Evolutionary conservation across 345 rosid species (phyloP).

Genomic region (Acer campestre): DNA sequence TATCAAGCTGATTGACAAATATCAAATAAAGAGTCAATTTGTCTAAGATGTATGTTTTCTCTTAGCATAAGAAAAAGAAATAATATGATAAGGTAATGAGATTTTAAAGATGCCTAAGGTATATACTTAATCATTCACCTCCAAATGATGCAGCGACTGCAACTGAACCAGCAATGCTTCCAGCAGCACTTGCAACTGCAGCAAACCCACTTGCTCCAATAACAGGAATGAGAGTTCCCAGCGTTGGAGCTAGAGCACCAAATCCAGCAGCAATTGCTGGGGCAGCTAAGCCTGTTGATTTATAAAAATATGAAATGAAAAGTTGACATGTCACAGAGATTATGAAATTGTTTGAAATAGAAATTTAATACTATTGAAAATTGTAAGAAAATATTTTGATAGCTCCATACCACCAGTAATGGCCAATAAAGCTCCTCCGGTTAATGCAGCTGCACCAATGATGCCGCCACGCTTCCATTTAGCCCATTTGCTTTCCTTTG

Average conservation of each 20-base stretch:
- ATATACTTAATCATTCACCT: conserved; percentile 52
- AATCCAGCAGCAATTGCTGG: conserved; percentile 99
- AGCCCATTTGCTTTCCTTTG: conserved; percentile 59
- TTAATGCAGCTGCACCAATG: conserved; percentile 92
- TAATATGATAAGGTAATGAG: conserved; percentile 12
- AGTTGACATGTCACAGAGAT: conserved; percentile 10
- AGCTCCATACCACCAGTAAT: conserved; percentile 78
- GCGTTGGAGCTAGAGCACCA: conserved; percentile 88
- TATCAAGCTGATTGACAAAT: neutral
- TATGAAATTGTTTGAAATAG: conserved; percentile 2
- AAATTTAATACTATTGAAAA: conserved; percentile 9
- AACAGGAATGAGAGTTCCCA: conserved; percentile 89
- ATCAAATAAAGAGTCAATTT: neutral
- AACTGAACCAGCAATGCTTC: conserved; percentile 97
- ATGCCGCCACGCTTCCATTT: conserved; percentile 97
- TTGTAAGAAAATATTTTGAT: conserved; percentile 13
- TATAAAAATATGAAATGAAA: conserved; percentile 16
- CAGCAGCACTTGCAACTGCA: conserved; percentile 95
- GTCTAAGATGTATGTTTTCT: neutral
- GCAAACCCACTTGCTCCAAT: conserved; percentile 98
- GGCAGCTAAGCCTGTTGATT: conserved; percentile 83
- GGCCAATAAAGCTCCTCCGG: conserved; percentile 96
- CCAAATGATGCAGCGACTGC: conserved; percentile 99
- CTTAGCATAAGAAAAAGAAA: neutral
- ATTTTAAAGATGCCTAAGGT: conserved; percentile 4